These are phyloP conservation scores for Dictyostelium discoideum DNA, from an alignment of 78 protist genomes.

Conservation along the genomic window DNA sequence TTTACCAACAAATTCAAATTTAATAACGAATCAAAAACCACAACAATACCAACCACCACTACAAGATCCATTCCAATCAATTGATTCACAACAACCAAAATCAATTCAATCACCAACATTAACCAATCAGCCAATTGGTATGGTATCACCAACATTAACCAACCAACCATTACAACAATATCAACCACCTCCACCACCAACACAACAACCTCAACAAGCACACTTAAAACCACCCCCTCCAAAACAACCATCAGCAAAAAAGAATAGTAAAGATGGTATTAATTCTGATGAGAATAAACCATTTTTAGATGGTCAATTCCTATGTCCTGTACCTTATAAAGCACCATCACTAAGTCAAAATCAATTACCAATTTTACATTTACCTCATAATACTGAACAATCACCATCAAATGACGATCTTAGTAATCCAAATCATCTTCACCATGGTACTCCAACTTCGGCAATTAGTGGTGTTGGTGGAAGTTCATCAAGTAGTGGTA, in stretches of 20 bases:
- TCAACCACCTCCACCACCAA: neutral
- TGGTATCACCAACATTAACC: neutral
- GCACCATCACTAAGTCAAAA: conserved; percentile 64
- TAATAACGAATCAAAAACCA: neutral
- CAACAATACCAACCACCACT: conserved; percentile 27
- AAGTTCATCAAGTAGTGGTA: neutral
- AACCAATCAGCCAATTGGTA: neutral
- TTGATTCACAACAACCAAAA: neutral
- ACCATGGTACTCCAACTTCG: neutral
- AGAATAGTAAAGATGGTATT: neutral
- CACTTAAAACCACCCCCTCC: neutral
- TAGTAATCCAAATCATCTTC: neutral
- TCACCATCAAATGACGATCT: neutral
- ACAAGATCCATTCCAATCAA: neutral
- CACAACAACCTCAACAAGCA: conserved; percentile 1
- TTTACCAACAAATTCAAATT: neutral
- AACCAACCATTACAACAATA: neutral
- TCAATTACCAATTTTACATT: conserved; percentile 4
- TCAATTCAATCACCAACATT: neutral
- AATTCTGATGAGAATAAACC: neutral
- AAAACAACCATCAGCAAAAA: neutral
- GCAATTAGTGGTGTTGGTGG: neutral
- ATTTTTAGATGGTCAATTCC: conserved; percentile 31
- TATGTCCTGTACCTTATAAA: conserved; percentile 58
- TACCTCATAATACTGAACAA: neutral